A percentile compares a stretch with the other conserved stretches of the same genome.
phyloP scores from a whole-genome alignment of 2,329 filamentous ascomycete genomes.

The Aspergillaceae sp. region DNA sequence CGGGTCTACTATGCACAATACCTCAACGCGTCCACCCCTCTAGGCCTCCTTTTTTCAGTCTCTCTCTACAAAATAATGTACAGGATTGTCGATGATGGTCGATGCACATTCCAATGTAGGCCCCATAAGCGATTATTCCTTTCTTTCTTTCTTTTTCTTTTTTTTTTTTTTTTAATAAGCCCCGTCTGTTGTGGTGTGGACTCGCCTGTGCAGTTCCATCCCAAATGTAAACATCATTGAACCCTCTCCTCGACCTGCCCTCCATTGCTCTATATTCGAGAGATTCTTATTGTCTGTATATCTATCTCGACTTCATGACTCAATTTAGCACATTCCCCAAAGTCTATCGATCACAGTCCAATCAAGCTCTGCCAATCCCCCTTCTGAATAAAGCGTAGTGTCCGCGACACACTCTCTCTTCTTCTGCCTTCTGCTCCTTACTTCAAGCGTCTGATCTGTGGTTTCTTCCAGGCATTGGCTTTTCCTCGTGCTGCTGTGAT shows the following conservation, averaged over 20 bases:
- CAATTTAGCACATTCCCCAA: too few relatives aligned
- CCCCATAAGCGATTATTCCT: not conserved
- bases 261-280: too few relatives aligned
- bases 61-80: not conserved
- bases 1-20: too few relatives aligned
- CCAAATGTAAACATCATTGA: too few relatives aligned
- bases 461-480: not conserved
- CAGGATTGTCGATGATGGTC: not conserved
- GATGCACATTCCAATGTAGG: not conserved
- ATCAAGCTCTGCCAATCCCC: too few relatives aligned
- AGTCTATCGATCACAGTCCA: too few relatives aligned
- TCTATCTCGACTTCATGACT: too few relatives aligned
- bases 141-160: conserved; percentile 8
- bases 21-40: conserved; percentile 2
- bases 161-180: conserved; percentile 5
- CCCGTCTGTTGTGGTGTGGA: not conserved
- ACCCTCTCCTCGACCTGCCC: too few relatives aligned
- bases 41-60: conserved; percentile 1
- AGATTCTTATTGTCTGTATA: too few relatives aligned
- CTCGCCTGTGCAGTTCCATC: not conserved
- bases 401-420: not conserved
- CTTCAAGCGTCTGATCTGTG: not conserved
- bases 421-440: not conserved
- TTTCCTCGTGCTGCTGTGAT: not conserved
- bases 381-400: too few relatives aligned